phyloP scores from a whole-genome alignment of 192 early-diverging fungal genomes.

The Podila epigama region DNA sequence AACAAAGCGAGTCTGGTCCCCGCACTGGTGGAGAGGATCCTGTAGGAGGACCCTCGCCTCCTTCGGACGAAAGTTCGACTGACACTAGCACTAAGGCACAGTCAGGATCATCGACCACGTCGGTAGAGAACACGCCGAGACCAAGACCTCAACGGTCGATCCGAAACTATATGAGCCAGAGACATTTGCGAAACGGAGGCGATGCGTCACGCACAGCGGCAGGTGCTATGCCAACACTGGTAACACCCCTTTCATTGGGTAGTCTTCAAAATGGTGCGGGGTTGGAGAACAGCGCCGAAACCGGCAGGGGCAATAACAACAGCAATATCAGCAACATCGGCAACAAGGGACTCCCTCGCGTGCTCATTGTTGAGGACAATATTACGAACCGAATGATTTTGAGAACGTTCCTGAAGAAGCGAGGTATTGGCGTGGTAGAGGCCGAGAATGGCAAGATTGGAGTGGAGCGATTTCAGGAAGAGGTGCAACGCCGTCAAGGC shows the following conservation, averaged over 20 bases:
- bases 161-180: conserved; percentile 4
- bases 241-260: background rate
- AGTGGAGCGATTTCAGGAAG: conserved; percentile 49
- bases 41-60: too few relatives aligned
- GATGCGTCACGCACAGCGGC: background rate
- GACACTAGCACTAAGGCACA: background rate
- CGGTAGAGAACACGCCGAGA: conserved; percentile 4
- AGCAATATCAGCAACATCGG: too few relatives aligned
- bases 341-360: conserved; percentile 19
- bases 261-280: too few relatives aligned
- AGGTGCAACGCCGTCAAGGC: conserved; percentile 19
- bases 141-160: conserved; percentile 19
- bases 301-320: background rate
- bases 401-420: conserved; percentile 51
- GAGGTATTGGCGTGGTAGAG: conserved; percentile 48
- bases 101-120: background rate
- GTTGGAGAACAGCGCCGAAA: too few relatives aligned
- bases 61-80: background rate
- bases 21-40: too few relatives aligned
- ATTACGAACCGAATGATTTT: conserved; percentile 54
- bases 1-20: conserved; percentile 17
- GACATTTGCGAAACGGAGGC: background rate
- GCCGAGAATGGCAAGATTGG: conserved; percentile 55
- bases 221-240: background rate
- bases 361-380: conserved; percentile 57